These are phyloP conservation scores for Wickerhamiella kurtzmanii DNA, from an alignment of 805 yeast species.

Conservation along the genomic window DNA sequence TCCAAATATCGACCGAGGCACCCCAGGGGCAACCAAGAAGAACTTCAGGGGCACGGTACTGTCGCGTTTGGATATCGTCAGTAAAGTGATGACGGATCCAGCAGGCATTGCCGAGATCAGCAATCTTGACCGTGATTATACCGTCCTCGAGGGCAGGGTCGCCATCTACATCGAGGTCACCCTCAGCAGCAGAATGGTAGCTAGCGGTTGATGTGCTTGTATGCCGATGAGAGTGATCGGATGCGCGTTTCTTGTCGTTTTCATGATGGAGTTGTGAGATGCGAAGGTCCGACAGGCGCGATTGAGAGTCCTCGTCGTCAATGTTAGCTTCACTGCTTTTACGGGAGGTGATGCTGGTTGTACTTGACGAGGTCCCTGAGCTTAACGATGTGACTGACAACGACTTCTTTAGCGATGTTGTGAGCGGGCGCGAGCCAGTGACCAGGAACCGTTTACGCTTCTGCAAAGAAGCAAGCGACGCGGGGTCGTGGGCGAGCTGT, in stretches of 20 bases:
- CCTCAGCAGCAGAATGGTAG: not conserved
- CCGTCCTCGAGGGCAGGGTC: conserved; percentile 23
- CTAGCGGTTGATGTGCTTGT: conserved; percentile 4
- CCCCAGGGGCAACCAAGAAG: conserved; percentile 81
- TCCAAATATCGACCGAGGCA: conserved; percentile 89
- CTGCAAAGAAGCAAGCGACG: not conserved
- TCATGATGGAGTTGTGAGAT: not conserved
- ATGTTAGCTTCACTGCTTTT: not conserved
- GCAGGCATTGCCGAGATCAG: conserved; percentile 88
- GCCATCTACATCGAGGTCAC: conserved; percentile 5
- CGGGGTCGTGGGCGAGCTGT: not conserved
- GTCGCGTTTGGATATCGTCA: conserved; percentile 82
- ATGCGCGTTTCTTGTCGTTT: not conserved
- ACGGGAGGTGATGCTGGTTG: not conserved
- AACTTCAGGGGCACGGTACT: conserved; percentile 85
- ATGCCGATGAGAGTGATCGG: conserved; percentile 26
- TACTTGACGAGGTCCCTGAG: not conserved
- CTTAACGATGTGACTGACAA: not conserved
- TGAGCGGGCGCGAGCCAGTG: conserved; percentile 14
- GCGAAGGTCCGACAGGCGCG: not conserved
- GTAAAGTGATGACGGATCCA: conserved; percentile 71
- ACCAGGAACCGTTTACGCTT: conserved; percentile 1
- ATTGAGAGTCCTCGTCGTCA: conserved; percentile 1
- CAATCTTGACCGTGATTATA: conserved; percentile 67
- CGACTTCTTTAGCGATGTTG: conserved; percentile 11